Evolutionary conservation across 2,329 filamentous ascomycete species (phyloP), one percentile per base, ranked within the genome.

Genomic region (Colletotrichum musicola): DNA sequence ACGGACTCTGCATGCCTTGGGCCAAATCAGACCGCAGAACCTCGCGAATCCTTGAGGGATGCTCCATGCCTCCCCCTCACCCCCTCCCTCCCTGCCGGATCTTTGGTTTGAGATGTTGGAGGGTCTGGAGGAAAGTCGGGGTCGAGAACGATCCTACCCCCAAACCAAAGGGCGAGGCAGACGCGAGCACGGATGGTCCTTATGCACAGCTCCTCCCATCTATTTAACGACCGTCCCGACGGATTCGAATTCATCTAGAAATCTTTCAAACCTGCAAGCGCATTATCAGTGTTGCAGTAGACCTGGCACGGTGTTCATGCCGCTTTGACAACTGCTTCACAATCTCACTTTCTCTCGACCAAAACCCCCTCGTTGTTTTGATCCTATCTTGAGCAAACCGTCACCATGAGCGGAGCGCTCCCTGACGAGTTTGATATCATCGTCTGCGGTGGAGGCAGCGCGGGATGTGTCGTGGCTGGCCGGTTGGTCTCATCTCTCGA

Each of bases 351-450:
- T 16, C 50, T 46, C 7, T 16, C 46, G 16, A 47, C 25, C 25
- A 9, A 20, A 47, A 22, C 25, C 30, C 27, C 20, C 16, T 35
- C 30, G 2, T 44, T 56, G 30, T 35, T 51, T 35, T 50, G 20
- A 46, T 35, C 35, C 35, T 7, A n/a, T 14, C 25, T 9, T 35
- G 30, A 35, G 4, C 30, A 35, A 44, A 14, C 56, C 55, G 42
- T 27, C 51, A 74, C 70, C 20, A 81, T 81, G 79, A 77, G 77
- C 62, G 68, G 66, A 40, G 40, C 64, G 5, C 75, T 94, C 71
- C 91, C 92, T 42, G 91, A 94, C 68, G 92, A 94, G 83, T 92
- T 93, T 75, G 92, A 94, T 77, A 93, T 94, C 74, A 94, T 94
- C 74, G 90, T 94, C 35, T 92, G 89, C 72, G 92, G 92, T 75